These are phyloP conservation scores for Alternaria solani DNA, from an alignment of 2,329 filamentous ascomycete genomes.

Conservation along the genomic window DNA sequence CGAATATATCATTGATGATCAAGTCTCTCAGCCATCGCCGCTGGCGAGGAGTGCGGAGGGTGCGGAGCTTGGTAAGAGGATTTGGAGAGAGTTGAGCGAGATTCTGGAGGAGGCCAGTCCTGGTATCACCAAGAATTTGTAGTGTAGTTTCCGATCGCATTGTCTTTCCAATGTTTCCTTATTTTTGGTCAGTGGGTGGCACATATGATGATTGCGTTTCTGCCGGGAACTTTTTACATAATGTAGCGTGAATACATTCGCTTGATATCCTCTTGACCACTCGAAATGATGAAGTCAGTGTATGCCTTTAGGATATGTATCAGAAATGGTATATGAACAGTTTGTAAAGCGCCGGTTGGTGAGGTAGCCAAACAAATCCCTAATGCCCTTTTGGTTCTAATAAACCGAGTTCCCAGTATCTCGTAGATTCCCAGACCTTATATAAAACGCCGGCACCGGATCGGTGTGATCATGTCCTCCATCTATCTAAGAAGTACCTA, in stretches of 20 bases:
- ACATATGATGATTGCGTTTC: background rate
- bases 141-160: background rate
- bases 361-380: background rate
- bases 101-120: constrained; percentile 46
- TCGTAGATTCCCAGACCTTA: background rate
- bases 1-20: constrained; percentile 46
- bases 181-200: background rate
- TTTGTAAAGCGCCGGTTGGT: too few species aligned
- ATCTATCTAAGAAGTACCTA: constrained; percentile 7
- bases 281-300: background rate
- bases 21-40: constrained; percentile 30
- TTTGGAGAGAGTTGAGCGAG: constrained; percentile 49
- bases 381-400: background rate
- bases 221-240: background rate
- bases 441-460: background rate
- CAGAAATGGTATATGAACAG: background rate
- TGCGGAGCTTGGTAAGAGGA: constrained; percentile 36
- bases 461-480: background rate
- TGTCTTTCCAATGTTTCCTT: background rate
- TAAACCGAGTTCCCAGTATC: background rate
- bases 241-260: background rate
- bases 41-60: constrained; percentile 47
- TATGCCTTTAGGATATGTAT: background rate
- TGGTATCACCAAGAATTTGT: constrained; percentile 21
- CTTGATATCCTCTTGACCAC: background rate